Evolutionary conservation across 2,329 filamentous ascomycete species (phyloP), one percentile per base, ranked within the genome.

Genomic region (Microcera coccophila): DNA sequence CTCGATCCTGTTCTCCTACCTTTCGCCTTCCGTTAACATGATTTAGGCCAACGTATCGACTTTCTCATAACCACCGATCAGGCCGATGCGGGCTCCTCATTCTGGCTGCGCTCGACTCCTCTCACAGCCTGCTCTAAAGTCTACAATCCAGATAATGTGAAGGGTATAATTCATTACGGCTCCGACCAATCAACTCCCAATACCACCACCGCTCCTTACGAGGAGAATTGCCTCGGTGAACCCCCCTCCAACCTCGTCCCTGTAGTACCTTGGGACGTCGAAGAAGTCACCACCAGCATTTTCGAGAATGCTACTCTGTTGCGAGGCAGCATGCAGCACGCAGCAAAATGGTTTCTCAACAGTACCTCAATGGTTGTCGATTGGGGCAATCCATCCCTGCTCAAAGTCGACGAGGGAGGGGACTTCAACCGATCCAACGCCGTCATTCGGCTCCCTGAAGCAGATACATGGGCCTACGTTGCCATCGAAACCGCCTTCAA

Each of bases 71-170:
- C 60, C 7, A 72, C 70, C 4, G 55, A 72, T 41, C 51, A 57
- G 29, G 34, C 36, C 4, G 61, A 68, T 34, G 44, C 52, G 1
- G 50, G 52, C 11, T 43, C 62, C 40, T 60, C 66, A 54, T 78
- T 74, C 54, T 78, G 73, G 72, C 63, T 79, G 42, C 66, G 75
- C 1, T 67, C 70, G 3, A 65, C 69, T 3, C 69, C 69, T 0
- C 66, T 73, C 47, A 36, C 48, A 0, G 59, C 59, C 2, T 78
- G 74, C 51, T 67, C 63, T 1, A 51, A 60, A 3, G 74, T 71
- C 32, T 56, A 54, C 19, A 69, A 60, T 22, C 41, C 58, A 0
- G 59, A 67, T 35, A 69, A 73, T 48, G 74, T 77, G 50, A 68
- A 60, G 35, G 76, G 73, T 2, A 74, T 80, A 33, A 52, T 80